Base-by-base conservation (phyloP, 75 land plant genomes). In the Sequoia sempervirens region DNA sequence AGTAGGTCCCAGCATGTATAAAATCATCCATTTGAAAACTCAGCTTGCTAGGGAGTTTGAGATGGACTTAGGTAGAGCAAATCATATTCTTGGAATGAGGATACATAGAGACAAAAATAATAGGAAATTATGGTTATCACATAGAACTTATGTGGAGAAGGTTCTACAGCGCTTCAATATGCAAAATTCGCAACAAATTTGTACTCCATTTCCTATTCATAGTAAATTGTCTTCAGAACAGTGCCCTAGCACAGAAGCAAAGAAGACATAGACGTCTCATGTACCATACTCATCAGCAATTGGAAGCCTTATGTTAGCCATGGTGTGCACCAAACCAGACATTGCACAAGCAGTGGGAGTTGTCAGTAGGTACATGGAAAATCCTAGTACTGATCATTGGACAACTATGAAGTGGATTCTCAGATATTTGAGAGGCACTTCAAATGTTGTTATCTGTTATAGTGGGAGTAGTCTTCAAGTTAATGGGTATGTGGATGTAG, bases 311-410 rank as follows among this genome's bases (percentile, higher is more conserved):
- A 80, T 80, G 45, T 80, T 36, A 1, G 0, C 81, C 43, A 83
- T 83, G 79, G 84, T 72, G n/a, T 28, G 64, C 43, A 83, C 84
- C 43, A 32, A 1, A 83, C 81, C n/a, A 72, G 79, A 83, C 84
- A 69, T 83, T 41, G 43, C 52, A 72, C 69, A 30, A 64, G 84
- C 84, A 69, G 17, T 83, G 45, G 79, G 78, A 73, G 50, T 40
- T 11, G 70, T 83, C 34, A 83, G 79, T 26, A 0, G 76, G 0
- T 73, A 38, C 26, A 69, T 83, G 81, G 38, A 9, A 2, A 83
- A 83, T 72, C 84, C 52, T 6, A 15, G 84, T 70, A 6, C 11
- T 45, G 28, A 46, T 5, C 84, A 83, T 73, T 83, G 81, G 81
- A 46, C 0, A 23, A 23, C 3, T 11, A 47, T 72, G 38, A 83